Conservation (phyloP, 2,329 filamentous ascomycete genomes). For the Paradendryphiella salina region DNA sequence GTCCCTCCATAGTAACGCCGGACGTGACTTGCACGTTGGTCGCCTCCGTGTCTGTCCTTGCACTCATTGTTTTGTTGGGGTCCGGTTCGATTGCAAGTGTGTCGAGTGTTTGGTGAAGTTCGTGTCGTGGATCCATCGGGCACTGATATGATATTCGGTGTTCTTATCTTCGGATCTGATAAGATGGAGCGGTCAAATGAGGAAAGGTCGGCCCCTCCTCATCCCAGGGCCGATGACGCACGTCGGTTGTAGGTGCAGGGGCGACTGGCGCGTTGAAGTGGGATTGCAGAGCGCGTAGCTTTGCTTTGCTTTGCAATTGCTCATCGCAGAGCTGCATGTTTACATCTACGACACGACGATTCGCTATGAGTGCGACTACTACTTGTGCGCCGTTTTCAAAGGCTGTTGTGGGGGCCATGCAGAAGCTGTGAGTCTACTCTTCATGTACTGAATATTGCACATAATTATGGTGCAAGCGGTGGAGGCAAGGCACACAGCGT, state of each 20-base stretch:
- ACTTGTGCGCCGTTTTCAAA: slow-evolving; percentile 63
- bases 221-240: slow-evolving; percentile 25
- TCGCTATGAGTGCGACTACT: slow-evolving; percentile 49
- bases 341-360: slow-evolving; percentile 40
- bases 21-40: slow-evolving; percentile 58
- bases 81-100: slow-evolving; percentile 28
- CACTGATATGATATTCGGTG: slow-evolving; percentile 20
- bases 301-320: slow-evolving; percentile 1
- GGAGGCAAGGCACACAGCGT: neutral
- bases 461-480: neutral
- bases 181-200: slow-evolving; percentile 26
- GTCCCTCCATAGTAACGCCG: slow-evolving; percentile 71
- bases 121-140: slow-evolving; percentile 41
- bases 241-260: slow-evolving; percentile 17
- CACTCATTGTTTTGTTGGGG: slow-evolving; percentile 46
- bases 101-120: slow-evolving; percentile 41
- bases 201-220: slow-evolving; percentile 7
- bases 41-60: slow-evolving; percentile 49
- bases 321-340: slow-evolving; percentile 35
- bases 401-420: slow-evolving; percentile 77
- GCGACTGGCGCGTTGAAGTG: slow-evolving; percentile 3
- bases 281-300: slow-evolving; percentile 7
- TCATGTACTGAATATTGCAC: neutral
- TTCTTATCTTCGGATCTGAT: slow-evolving; percentile 43
- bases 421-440: slow-evolving; percentile 65